Evolutionary conservation across 129 eudicot genomes (phyloP).

Genomic region (Silybum marianum): DNA sequence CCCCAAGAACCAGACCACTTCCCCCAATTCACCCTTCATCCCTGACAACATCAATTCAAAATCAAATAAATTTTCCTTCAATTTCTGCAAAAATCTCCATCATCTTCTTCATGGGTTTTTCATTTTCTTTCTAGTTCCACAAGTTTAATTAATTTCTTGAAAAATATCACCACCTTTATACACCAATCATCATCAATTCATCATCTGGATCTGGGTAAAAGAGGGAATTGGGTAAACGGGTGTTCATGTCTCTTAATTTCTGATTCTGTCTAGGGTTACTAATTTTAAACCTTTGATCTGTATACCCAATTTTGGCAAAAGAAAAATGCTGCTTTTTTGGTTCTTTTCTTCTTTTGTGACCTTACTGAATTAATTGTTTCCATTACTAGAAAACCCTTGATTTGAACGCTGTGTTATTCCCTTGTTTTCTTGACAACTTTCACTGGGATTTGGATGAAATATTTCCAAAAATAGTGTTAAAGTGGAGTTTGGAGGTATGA

Average conservation of each 20-base stretch:
- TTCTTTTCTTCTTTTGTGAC: conserved; percentile 24
- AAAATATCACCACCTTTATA: neutral
- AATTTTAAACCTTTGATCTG: conserved; percentile 3
- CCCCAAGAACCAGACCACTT: conserved; percentile 43
- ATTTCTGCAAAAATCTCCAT: conserved; percentile 1
- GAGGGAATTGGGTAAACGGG: conserved; percentile 34
- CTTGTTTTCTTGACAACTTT: conserved; percentile 17
- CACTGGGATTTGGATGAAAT: conserved; percentile 24
- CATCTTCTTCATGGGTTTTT: conserved; percentile 20
- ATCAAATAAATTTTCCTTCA: conserved; percentile 14
- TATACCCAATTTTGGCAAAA: conserved; percentile 49
- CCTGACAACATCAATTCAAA: conserved; percentile 29
- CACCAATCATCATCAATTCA: conserved; percentile 19
- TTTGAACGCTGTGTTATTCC: conserved; percentile 43
- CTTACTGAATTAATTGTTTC: conserved; percentile 25
- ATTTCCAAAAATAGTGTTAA: conserved; percentile 31
- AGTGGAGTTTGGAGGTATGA: conserved; percentile 22
- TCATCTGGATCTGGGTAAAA: conserved; percentile 38
- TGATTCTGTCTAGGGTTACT: conserved; percentile 39
- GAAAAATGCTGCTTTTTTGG: conserved; percentile 34
- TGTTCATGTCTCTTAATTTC: conserved; percentile 17
- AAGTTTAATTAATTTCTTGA: conserved; percentile 2
- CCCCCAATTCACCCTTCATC: conserved; percentile 35
- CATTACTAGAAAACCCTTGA: conserved; percentile 34
- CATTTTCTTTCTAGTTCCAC: conserved; percentile 10